Evolutionary conservation across 306 rosid genomes (phyloP).

Genomic region (Leucaena leucocephala): DNA sequence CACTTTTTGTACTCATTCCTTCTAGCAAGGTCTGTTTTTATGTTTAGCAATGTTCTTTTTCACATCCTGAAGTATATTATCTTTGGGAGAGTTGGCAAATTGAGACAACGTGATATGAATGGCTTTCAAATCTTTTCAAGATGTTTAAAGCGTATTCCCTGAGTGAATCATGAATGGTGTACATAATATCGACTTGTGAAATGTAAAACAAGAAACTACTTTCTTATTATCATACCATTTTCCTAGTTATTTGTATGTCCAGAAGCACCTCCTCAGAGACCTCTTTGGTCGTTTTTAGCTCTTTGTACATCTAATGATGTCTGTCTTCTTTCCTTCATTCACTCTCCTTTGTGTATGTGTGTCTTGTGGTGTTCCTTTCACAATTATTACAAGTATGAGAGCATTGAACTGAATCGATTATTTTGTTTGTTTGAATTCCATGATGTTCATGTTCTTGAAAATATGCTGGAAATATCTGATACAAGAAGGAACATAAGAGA

Average conservation of each 20-base stretch:
- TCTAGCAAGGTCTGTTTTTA: background rate
- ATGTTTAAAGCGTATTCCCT: conserved; percentile 4
- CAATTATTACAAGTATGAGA: background rate
- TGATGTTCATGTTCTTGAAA: conserved; percentile 10
- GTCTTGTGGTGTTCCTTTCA: background rate
- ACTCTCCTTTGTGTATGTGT: background rate
- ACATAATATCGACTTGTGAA: background rate
- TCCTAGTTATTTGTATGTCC: background rate
- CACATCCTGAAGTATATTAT: background rate
- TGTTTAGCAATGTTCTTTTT: background rate
- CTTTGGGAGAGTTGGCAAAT: conserved; percentile 5
- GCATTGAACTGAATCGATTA: background rate
- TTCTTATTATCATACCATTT: background rate
- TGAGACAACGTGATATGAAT: background rate
- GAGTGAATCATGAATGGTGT: background rate
- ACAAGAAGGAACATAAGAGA: background rate
- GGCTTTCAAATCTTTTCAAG: background rate
- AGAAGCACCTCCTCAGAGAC: background rate
- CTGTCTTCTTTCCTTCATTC: background rate
- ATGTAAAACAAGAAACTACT: background rate
- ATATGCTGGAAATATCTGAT: background rate
- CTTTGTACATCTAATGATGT: background rate
- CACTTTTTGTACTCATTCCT: conserved; percentile 12
- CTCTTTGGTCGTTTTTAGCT: background rate
- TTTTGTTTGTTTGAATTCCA: conserved; percentile 9